These are phyloP conservation scores for Oryza rufipogon DNA, from an alignment of 176 grass and related monocot species.

Conservation along the genomic window DNA sequence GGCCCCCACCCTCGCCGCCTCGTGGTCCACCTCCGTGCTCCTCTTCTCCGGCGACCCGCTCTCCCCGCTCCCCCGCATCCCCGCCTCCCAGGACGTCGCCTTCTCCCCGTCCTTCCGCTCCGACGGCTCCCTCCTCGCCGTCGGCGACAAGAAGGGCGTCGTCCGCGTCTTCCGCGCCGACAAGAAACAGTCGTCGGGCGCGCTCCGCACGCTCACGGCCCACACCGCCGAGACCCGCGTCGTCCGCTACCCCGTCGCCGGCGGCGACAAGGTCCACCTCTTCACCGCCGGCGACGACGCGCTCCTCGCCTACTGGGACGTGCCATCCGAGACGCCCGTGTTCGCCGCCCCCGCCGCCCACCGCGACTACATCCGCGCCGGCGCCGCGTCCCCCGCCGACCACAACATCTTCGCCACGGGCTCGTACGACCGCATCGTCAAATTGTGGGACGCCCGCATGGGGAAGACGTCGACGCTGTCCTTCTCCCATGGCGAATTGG, in stretches of 20 bases:
- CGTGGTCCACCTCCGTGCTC: conserved; percentile 58
- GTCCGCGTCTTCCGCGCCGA: conserved; percentile 82
- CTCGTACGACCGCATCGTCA: conserved; percentile 80
- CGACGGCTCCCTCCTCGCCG: conserved; percentile 78
- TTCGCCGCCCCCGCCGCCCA: conserved; percentile 74
- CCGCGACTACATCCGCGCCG: conserved; percentile 89
- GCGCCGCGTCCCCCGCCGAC: conserved; percentile 59
- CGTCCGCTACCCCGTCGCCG: conserved; percentile 65
- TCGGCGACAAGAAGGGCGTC: conserved; percentile 64
- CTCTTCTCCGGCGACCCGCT: conserved; percentile 62
- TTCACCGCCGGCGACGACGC: conserved; percentile 84
- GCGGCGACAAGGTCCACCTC: conserved; percentile 78
- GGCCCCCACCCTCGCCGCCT: conserved; percentile 54
- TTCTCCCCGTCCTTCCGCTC: conserved; percentile 87
- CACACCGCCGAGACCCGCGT: conserved; percentile 67
- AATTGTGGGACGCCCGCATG: conserved; percentile 81
- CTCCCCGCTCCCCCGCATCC: conserved; percentile 35
- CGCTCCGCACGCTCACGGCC: conserved; percentile 63
- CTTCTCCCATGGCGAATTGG: conserved; percentile 65
- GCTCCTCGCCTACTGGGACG: conserved; percentile 81
- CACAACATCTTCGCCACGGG: conserved; percentile 76
- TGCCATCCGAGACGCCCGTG: conserved; percentile 66
- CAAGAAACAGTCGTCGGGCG: conserved; percentile 38
- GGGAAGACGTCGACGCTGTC: conserved; percentile 41
- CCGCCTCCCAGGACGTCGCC: conserved; percentile 59